These are phyloP conservation scores for Hydnomerulius pinastri DNA, from an alignment of 768 basidiomycete species.

Conservation along the genomic window DNA sequence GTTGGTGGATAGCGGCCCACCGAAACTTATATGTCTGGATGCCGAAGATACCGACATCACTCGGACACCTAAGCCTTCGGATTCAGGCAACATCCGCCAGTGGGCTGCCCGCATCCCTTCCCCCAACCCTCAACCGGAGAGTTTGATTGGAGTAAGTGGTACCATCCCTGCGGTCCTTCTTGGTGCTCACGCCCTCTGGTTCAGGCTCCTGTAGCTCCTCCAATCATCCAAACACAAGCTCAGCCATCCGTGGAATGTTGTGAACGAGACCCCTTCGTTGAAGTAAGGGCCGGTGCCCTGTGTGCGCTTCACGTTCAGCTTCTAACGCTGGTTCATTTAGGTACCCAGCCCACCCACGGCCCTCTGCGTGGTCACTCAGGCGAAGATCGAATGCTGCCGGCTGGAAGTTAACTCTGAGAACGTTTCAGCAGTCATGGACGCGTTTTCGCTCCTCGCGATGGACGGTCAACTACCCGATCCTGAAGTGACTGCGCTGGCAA, in stretches of 20 bases:
- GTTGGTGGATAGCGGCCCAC: neutral
- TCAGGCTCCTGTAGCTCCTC: conserved; percentile 6
- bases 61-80: neutral
- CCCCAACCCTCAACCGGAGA: conserved; percentile 9
- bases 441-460: conserved; percentile 17
- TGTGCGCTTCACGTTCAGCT: no score
- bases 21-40: neutral
- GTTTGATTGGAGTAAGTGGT: conserved; percentile 14
- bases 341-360: neutral
- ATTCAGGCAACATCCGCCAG: neutral
- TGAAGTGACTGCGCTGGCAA: conserved; percentile 17
- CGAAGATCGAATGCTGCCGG: conserved; percentile 6
- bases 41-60: neutral
- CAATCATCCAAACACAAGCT: neutral
- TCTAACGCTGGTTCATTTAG: neutral
- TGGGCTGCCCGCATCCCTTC: no score
- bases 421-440: conserved; percentile 24
- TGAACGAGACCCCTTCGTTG: no score
- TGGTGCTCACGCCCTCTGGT: neutral
- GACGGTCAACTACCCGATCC: conserved; percentile 14
- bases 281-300: no score
- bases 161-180: neutral
- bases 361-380: conserved; percentile 1
- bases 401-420: conserved; percentile 19
- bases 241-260: no score